Evolutionary conservation across 192 early-diverging fungal genomes (phyloP).

Genomic region (Mortierella hygrophila): DNA sequence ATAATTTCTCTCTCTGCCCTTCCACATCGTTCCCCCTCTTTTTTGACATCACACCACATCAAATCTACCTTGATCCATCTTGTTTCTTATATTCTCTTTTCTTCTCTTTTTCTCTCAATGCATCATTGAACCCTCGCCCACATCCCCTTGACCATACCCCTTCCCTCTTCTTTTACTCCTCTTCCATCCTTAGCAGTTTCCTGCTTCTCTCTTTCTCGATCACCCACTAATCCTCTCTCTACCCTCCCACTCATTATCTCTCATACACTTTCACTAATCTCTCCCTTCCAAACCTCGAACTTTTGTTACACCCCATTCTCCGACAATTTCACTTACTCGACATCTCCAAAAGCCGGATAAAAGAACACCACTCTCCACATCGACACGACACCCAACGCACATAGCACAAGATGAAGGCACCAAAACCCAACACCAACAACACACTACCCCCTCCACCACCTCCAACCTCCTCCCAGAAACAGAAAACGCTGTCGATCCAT

Average conservation of each 20-base stretch:
- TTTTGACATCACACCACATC: neutral
- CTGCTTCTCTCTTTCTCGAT: neutral
- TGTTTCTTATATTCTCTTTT: neutral
- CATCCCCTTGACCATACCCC: neutral
- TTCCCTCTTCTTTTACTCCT: neutral
- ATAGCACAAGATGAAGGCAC: neutral
- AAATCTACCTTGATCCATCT: no score
- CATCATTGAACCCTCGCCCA: neutral
- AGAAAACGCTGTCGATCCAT: conserved; percentile 38
- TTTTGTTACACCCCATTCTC: neutral
- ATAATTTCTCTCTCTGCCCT: no score
- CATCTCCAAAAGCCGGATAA: neutral
- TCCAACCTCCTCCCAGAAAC: conserved; percentile 16
- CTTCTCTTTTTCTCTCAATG: neutral
- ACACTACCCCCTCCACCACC: neutral
- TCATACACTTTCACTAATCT: neutral
- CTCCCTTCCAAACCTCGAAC: neutral
- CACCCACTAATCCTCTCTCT: neutral
- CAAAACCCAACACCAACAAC: neutral
- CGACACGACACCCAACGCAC: neutral
- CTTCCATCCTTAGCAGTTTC: neutral
- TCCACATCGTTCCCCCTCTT: neutral
- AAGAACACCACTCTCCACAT: neutral
- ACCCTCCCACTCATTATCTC: neutral
- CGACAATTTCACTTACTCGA: neutral